Evolutionary conservation across 1,284 basidiomycete species (phyloP), one percentile per base, ranked within the genome.

Genomic region (Ganoderma lucidum): DNA sequence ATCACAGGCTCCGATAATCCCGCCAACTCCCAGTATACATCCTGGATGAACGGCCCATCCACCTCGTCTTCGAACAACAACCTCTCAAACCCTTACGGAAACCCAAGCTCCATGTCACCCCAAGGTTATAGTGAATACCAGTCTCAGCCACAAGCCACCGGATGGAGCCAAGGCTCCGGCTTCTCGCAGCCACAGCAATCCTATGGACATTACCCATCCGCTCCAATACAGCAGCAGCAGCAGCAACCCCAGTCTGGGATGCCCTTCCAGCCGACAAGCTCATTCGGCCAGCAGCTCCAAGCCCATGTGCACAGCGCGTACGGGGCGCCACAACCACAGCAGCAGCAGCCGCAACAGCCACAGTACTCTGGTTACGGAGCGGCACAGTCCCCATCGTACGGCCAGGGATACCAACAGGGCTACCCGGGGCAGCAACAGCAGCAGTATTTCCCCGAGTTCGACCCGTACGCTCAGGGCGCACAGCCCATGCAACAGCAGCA

Each of bases 261-360:
- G 41, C 77, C 74, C 44, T 81, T 80, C 71, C 79, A 80, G 70
- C 78, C 80, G 0, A 73, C 79, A 19, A 79, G 76, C 67, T 73
- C 77, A 35, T 81, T 78, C 45, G 80, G 80, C 0, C 81, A 82
- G 73, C 80, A 81, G 71, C 74, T 81, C 51, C 66, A 71, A 28
- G 74, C 75, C 9, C 80, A 80, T 56, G 67, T 80, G 65, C 78
- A 71, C 62, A 71, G 72, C 51, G 37, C 64, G 62, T 70, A 17
- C 70, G 66, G 35, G 9, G 19, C 23, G 1, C 75, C 68, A 41
- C 74, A 74, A 53, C 76, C 69, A 55, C 75, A 77, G 66, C 72
- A 71, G 37, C 72, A 74, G 53, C 72, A 71, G 37, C 72, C 73
- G 53, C 72, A 71, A 17, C 73, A 73, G 59, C 74, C 75, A 42